Base-by-base conservation (phyloP, 176 grass and related monocot genomes). In the Oryza nivara region DNA sequence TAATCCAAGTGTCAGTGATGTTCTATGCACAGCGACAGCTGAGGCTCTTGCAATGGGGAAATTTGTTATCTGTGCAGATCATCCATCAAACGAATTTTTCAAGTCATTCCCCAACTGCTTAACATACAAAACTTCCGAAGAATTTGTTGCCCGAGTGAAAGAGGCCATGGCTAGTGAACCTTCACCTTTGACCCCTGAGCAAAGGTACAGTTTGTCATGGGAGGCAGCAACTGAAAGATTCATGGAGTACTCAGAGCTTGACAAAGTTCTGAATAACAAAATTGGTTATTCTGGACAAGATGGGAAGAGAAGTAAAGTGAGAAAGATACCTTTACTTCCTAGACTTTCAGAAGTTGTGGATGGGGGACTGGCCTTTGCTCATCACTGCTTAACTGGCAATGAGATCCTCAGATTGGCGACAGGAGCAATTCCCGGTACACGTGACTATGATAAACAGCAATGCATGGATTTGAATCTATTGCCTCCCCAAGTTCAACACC, bases 1-100 rank as follows among this genome's bases (percentile, higher is more conserved):
- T 70, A 97, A 97, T 83, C 92, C 95, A 22, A 94, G 95, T 83
- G 78, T 94, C 65, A 97, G 92, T 77, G 95, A 97, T 83, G 95
- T 97, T 26, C 81, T 97, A 41, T 97, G 95, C 78, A 97, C 92
- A 43, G 92, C 95, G 76, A 97, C 95, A 63, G 92, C 95, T 35
- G 92, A 97, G 86, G 95, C 95, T 75, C 90, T 94, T 85, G 95
- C 92, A 48, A 97, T 97, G 90, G 95, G 95, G 15, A 97, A 97
- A 76, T 94, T 97, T 87, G 95, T 94, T 68, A 83, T 97, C 81
- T 97, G 95, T 78, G 92, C 95, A 3, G 95, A 97, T 87, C 95
- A 97, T 88, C 95, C 92, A 70, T 94, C 95, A 87, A 97, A 97
- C 35, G 90, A 94, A 17, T 92, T 92, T 88, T 97, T 97, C 72